Evolutionary conservation across 805 yeast species (phyloP), one percentile per base, ranked within the genome.

Genomic region (Tetrapisispora arboricola): DNA sequence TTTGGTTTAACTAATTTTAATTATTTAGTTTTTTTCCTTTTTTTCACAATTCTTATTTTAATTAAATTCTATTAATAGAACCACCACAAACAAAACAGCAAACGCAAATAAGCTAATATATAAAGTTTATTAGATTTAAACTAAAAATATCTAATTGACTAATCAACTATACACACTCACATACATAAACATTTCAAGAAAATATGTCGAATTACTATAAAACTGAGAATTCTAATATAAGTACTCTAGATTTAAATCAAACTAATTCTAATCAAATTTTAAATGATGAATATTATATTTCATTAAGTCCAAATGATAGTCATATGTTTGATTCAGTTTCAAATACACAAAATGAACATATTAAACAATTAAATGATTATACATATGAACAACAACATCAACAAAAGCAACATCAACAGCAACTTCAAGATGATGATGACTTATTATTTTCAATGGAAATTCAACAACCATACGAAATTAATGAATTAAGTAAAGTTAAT

Each of bases 361-460:
- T 15, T 18, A 10, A 11, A 24, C 22, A 28, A 26, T 16, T 19
- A 12, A 35, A 19, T n/a, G 19, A 20, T 13, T 17, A 32, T 15
- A 32, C 35, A 3, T 20, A 17, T 9, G 25, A 35, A 27, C 31
- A 22, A 28, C 24, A 8, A 28, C 33, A 28, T 21, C 39, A 36
- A 27, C n/a, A n/a, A n/a, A n/a, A n/a, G n/a, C n/a, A 22, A 22
- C 25, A 35, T 13, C 30, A 21, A 28, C 24, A n/a, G 16, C 34
- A 29, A 30, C 40, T 29, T 16, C 29, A 30, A 29, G 40, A 38
- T 31, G 42, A 39, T 33, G 42, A 39, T n/a, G 42, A 39, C 18
- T 21, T 39, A 33, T 17, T 39, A 18, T 39, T 39, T 24, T 39
- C 42, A 15, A 15, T 39, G 21, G 42, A 39, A 29, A 27, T 39